These are phyloP conservation scores for Massariosphaeria phaeospora DNA, from an alignment of 495 filamentous ascomycete species.

Conservation along the genomic window DNA sequence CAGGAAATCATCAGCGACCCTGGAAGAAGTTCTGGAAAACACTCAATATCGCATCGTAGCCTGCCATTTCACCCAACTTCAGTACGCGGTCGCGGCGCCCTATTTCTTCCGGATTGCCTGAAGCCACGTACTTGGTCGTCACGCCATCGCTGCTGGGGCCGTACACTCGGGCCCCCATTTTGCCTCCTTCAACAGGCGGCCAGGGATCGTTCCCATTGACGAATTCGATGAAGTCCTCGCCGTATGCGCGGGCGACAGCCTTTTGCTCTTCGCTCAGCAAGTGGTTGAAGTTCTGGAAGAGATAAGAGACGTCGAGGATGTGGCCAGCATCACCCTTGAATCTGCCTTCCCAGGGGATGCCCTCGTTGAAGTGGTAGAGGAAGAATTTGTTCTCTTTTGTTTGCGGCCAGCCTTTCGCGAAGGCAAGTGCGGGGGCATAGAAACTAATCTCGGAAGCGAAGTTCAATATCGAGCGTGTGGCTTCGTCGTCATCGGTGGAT, in stretches of 20 bases:
- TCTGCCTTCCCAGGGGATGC: conserved; percentile 47
- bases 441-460: conserved; percentile 29
- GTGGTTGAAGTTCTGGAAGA: conserved; percentile 49
- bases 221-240: conserved; percentile 24
- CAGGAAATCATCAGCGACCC: conserved; percentile 5
- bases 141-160: conserved; percentile 23
- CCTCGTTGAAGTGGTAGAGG: conserved; percentile 50
- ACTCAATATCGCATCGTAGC: conserved; percentile 20
- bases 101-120: conserved; percentile 21
- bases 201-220: conserved; percentile 26
- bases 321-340: conserved; percentile 45
- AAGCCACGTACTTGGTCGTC: conserved; percentile 19
- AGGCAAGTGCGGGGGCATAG: conserved; percentile 26
- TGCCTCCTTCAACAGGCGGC: conserved; percentile 17
- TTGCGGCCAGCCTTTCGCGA: conserved; percentile 24
- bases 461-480: conserved; percentile 15
- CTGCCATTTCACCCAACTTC: conserved; percentile 25
- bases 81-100: conserved; percentile 14
- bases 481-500: conserved; percentile 20
- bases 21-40: conserved; percentile 25
- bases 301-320: conserved; percentile 46
- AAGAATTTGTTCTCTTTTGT: conserved; percentile 35
- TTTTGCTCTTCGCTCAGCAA: conserved; percentile 32
- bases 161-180: conserved; percentile 23
- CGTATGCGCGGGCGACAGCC: conserved; percentile 19